phyloP scores from a whole-genome alignment of 345 rosid species.

The Acer saccharum region DNA sequence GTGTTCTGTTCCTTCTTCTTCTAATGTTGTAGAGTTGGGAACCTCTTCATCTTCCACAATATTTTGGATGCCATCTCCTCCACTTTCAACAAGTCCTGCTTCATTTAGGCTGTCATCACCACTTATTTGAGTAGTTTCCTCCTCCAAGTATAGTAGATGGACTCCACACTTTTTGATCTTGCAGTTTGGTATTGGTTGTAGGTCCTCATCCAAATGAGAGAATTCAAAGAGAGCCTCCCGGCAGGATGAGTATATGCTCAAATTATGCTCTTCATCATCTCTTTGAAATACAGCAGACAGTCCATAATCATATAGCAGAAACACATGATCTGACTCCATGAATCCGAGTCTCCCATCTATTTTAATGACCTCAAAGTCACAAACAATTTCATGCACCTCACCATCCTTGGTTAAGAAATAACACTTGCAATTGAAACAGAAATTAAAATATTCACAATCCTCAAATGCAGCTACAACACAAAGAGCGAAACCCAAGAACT shows the following conservation, averaged over 20 bases:
- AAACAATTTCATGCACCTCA: neutral
- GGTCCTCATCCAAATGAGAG: no score
- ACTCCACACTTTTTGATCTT: conserved; percentile 4
- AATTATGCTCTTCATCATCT: neutral
- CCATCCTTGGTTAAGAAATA: neutral
- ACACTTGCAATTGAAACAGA: no score
- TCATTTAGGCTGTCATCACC: neutral
- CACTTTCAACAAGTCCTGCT: neutral
- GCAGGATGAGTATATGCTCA: neutral
- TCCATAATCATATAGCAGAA: neutral
- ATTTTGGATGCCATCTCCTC: neutral
- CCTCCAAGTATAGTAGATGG: neutral
- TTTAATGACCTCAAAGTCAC: no score
- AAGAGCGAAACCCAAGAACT: no score
- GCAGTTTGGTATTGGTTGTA: no score
- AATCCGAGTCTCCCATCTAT: neutral
- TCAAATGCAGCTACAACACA: no score
- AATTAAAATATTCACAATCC: no score
- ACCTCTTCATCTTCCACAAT: neutral
- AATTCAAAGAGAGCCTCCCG: neutral
- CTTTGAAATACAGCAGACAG: conserved; percentile 7
- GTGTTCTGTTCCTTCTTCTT: neutral
- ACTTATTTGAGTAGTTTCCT: neutral
- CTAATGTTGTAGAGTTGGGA: neutral
- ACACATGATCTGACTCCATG: neutral